Percentiles rank a stretch among this genome's conserved stretches.
Evolutionary conservation across 2,329 filamentous ascomycete genomes (phyloP).

Genomic region (Xenoacremonium recifei): DNA sequence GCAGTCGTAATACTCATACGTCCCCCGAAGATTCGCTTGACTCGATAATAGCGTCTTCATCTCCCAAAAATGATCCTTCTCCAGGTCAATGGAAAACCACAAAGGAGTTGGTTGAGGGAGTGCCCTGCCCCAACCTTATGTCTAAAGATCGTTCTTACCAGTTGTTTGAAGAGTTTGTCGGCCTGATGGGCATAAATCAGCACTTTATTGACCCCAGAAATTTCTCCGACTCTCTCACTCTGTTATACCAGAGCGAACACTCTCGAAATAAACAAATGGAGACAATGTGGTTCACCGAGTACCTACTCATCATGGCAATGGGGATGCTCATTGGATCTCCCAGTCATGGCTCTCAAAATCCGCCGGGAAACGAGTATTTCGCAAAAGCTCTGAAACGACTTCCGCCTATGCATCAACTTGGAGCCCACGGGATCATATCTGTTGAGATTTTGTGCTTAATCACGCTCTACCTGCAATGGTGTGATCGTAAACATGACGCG

Average conservation of each 20-base stretch:
- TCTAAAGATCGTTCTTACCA: conserved; percentile 18
- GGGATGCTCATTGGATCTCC: conserved; percentile 25
- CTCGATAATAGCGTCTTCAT: too few relatives aligned
- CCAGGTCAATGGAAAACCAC: conserved; percentile 12
- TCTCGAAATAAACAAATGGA: conserved; percentile 12
- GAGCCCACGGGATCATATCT: conserved; percentile 22
- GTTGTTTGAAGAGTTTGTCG: conserved; percentile 21
- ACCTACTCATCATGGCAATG: conserved; percentile 29
- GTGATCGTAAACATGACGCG: conserved; percentile 27
- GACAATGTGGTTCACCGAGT: conserved; percentile 26
- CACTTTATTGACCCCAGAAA: conserved; percentile 27
- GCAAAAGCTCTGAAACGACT: conserved; percentile 24
- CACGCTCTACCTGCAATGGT: conserved; percentile 27
- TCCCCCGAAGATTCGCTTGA: conserved; percentile 27
- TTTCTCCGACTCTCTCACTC: conserved; percentile 22
- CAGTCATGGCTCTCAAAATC: conserved; percentile 13
- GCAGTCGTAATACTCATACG: conserved; percentile 1
- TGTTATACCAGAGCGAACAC: conserved; percentile 22
- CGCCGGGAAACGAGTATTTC: conserved; percentile 24
- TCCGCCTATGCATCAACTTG: conserved; percentile 23
- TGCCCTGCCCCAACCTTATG: conserved; percentile 8
- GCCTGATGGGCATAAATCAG: conserved; percentile 26
- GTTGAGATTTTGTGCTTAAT: conserved; percentile 27
- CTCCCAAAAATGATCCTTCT: too few relatives aligned
- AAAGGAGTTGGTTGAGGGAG: conserved; percentile 21